Conservation (phyloP, 1,284 basidiomycete species). For the Ganoderma multipileum region DNA sequence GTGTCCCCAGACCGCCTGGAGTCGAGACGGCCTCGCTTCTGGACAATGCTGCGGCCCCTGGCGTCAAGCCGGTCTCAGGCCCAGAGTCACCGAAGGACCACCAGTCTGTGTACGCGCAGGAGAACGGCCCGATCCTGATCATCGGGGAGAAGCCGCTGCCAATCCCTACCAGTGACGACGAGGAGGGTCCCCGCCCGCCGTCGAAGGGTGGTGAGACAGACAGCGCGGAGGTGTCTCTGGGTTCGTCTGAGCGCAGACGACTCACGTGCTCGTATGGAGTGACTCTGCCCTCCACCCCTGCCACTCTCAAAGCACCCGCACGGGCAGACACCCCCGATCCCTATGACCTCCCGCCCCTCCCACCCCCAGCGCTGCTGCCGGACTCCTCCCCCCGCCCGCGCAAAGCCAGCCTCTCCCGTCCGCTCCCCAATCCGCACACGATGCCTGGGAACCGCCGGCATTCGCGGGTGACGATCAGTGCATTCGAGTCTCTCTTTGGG, state of each 20-base stretch:
- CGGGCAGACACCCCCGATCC: conserved; percentile 15
- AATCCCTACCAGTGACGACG: conserved; percentile 2
- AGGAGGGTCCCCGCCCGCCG: neutral
- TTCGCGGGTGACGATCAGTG: neutral
- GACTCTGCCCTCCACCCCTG: neutral
- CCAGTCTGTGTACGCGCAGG: neutral
- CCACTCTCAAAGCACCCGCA: conserved; percentile 1
- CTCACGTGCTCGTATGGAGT: conserved; percentile 9
- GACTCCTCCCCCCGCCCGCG: neutral
- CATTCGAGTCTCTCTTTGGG: conserved; percentile 1
- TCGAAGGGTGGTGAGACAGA: neutral
- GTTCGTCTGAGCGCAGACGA: conserved; percentile 2
- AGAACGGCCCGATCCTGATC: conserved; percentile 3
- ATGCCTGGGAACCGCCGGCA: neutral
- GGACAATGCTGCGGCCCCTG: neutral
- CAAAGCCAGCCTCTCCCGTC: neutral
- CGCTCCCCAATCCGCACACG: conserved; percentile 3
- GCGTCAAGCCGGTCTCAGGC: neutral
- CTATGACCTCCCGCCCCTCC: neutral
- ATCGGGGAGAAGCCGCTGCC: conserved; percentile 19
- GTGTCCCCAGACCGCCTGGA: neutral
- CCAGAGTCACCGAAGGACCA: neutral
- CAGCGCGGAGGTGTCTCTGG: neutral
- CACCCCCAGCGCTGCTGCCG: neutral
- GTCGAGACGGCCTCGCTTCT: neutral